Base-by-base conservation (phyloP, 1,284 basidiomycete species). In the Ceratobasidium sp. region DNA sequence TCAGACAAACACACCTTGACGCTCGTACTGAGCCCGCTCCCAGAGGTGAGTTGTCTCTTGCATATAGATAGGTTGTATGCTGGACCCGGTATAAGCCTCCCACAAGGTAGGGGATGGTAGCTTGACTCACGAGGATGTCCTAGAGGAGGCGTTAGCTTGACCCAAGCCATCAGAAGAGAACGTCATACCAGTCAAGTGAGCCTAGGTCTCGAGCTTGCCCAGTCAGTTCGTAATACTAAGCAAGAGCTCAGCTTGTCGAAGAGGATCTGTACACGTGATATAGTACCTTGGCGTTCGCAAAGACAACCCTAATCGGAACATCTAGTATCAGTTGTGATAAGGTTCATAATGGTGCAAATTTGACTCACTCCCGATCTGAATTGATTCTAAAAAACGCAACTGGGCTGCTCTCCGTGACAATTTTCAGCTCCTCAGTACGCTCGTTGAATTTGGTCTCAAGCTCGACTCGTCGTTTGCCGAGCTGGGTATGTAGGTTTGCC, bases 371-470 rank as follows among this genome's bases (percentile, higher is more conserved):
- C 27, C 77, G 54, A 58, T 76, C 58, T 29, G 64, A 56, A 37
- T 78, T 76, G 1, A 76, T 77, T 29, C 77, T 77, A 53, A 74
- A 74, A 11, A 75, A 75, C 27, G 65, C 63, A 34, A 63, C 66
- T 43, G 68, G 77, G 24, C 77, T 78, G 29, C 79, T 75, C 64
- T 83, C 82, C 13, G 82, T 80, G 9, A 82, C 71, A 24, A 77
- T 77, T 9, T 81, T 77, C 49, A 82, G 74, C 76, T 84, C 82
- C 9, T 77, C 78, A 0, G 80, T 81, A 1, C 80, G 78, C 39
- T 81, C 79, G 16, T 79, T 79, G 73, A 82, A 83, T 2, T 79
- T 82, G 78, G 24, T 81, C 81, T 80, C 79, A 14, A 80, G 69
- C 54, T 80, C 79, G 24, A 75, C 75, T 65, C 78, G 77, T 24